Base-by-base conservation (phyloP, 2,329 filamentous ascomycete genomes). In the Shiraia sp. region DNA sequence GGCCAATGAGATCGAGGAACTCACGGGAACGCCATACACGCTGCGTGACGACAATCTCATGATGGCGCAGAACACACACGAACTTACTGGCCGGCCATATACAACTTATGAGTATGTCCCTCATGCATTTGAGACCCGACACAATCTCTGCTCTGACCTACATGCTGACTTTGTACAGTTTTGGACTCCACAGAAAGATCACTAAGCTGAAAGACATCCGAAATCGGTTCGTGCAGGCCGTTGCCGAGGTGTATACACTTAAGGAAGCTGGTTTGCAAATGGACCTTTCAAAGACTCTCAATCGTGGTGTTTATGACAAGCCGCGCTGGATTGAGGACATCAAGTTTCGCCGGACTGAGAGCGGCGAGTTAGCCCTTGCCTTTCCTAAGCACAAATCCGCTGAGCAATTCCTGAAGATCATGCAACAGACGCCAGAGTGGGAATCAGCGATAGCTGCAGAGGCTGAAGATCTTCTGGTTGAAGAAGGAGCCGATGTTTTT, bases 201-300 rank as follows among this genome's bases (percentile, higher is more conserved):
- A 47, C 45, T 3, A 47, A 49, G 12, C 31, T 46, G 6, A 31
- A 43, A 12, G 43, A 56, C 9, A 49, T 66, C 12, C 56, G 56
- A 32, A 65, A 59, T 30, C 71, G 76, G 23, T 72, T 84, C 28
- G 78, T 80, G 47, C 75, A 79, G 47, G 76, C 81, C 3, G 68
- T 79, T 9, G 75, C 83, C 4, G 81, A 86, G 57, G 65, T 81
- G 4, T 75, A 76, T 45, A 65, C 78, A 3, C 63, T 81, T 17
- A 57, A 59, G 37, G 47, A 67, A 27, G 55, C 61, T 4, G 57
- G 55, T 13, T 34, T 59, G 22, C 45, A 58, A 17, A 36, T 66
- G 36, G 58, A 64, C 32, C 32, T 66, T 2, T 51, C 60, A 13
- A 54, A 53, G 22, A 49, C 53, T 27, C 45, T 59, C 29, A 60